Evolutionary conservation across 306 rosid species (phyloP).

Genomic region (Quercus berberidifolia): DNA sequence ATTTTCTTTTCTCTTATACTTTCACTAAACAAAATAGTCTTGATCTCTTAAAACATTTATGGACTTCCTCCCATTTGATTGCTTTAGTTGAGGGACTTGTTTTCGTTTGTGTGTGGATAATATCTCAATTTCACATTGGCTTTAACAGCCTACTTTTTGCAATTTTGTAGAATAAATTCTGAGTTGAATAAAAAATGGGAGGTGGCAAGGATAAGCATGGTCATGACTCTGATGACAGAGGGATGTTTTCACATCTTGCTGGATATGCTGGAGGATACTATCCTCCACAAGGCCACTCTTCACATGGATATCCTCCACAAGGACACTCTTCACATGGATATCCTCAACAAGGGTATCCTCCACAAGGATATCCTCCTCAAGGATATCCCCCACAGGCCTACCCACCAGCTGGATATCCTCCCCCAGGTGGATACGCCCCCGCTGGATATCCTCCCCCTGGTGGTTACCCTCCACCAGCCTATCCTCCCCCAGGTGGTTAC

Average conservation of each 20-base stretch:
- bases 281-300: slow-evolving; percentile 32
- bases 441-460: slow-evolving; percentile 24
- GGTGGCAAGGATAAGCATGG: slow-evolving; percentile 16
- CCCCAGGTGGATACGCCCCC: slow-evolving; percentile 24
- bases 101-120: background rate
- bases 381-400: slow-evolving; percentile 22
- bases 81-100: background rate
- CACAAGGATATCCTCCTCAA: background rate
- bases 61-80: background rate
- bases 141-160: background rate
- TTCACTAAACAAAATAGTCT: background rate
- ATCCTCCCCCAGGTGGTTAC: slow-evolving; percentile 34
- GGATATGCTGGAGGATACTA: slow-evolving; percentile 36
- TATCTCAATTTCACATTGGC: background rate
- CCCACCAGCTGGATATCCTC: slow-evolving; percentile 30
- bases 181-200: slow-evolving; percentile 35
- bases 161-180: background rate
- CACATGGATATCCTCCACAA: slow-evolving; percentile 3
- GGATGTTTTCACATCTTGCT: slow-evolving; percentile 27
- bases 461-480: slow-evolving; percentile 25
- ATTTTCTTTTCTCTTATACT: background rate
- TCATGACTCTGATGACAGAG: slow-evolving; percentile 32
- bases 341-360: slow-evolving; percentile 18
- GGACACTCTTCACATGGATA: slow-evolving; percentile 14
- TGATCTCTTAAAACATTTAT: background rate